These are phyloP conservation scores for Arthonia radiata DNA, from an alignment of 495 filamentous ascomycete genomes.

Conservation along the genomic window DNA sequence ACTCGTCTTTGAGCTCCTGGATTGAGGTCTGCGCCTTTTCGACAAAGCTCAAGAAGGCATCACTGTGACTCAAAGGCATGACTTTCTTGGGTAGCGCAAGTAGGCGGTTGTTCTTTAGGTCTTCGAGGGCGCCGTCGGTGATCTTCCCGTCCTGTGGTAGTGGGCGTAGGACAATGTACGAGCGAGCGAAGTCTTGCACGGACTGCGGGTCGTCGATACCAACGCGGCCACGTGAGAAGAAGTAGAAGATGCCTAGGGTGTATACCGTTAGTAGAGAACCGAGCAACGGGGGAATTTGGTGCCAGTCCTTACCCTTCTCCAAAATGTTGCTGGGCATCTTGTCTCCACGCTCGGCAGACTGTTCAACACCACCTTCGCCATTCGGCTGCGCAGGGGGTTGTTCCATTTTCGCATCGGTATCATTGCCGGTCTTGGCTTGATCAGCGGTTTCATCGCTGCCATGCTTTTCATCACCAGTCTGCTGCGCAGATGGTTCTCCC, in stretches of 20 bases:
- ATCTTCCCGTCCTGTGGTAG: constrained; percentile 44
- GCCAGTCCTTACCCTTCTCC: constrained; percentile 79
- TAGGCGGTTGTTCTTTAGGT: constrained; percentile 41
- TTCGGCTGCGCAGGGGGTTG: background rate
- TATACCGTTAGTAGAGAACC: no score
- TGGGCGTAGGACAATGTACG: constrained; percentile 38
- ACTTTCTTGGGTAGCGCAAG: constrained; percentile 71
- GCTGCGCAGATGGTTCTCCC: background rate
- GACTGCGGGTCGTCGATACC: constrained; percentile 37
- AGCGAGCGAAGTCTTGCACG: constrained; percentile 2
- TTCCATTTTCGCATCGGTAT: background rate
- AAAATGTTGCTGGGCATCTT: constrained; percentile 45
- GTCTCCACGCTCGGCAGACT: constrained; percentile 22
- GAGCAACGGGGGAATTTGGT: no score
- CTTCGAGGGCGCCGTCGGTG: constrained; percentile 34
- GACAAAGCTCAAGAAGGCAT: constrained; percentile 64
- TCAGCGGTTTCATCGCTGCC: no score
- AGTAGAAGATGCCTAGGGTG: constrained; percentile 24
- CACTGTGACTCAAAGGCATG: constrained; percentile 41
- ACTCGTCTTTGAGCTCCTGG: constrained; percentile 44
- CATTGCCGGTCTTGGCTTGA: constrained; percentile 1
- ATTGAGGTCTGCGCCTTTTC: constrained; percentile 48
- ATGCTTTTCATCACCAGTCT: constrained; percentile 1
- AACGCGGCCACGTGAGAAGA: constrained; percentile 67
- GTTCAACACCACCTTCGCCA: constrained; percentile 8